phyloP scores from a whole-genome alignment of 208 protist genomes.

The Trypanosoma scelopori region DNA sequence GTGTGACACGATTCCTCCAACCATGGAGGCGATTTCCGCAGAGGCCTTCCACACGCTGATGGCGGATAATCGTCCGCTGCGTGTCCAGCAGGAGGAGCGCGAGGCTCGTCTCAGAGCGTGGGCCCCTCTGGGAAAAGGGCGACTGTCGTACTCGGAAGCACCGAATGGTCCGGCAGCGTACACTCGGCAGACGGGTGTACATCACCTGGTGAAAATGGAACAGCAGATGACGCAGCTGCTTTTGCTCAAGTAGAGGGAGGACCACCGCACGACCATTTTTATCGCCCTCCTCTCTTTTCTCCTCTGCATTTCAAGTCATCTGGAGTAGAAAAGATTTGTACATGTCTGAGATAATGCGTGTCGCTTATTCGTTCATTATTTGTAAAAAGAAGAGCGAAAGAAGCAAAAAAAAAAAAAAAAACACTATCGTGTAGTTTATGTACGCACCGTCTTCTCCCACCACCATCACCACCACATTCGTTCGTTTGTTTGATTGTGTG shows the following conservation, averaged over 20 bases:
- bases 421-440: too few relatives aligned
- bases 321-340: too few relatives aligned
- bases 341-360: too few relatives aligned
- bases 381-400: too few relatives aligned
- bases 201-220: slow-evolving; percentile 4
- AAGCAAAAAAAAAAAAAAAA: too few relatives aligned
- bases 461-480: too few relatives aligned
- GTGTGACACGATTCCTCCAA: slow-evolving; percentile 13
- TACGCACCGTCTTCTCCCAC: too few relatives aligned
- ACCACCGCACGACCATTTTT: neutral
- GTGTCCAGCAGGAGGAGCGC: slow-evolving; percentile 16
- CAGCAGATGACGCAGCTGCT: neutral
- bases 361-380: too few relatives aligned
- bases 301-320: too few relatives aligned
- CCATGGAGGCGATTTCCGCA: slow-evolving; percentile 11
- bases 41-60: slow-evolving; percentile 2
- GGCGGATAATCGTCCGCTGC: slow-evolving; percentile 6
- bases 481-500: too few relatives aligned
- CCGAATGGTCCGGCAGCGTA: slow-evolving; percentile 5
- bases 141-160: neutral
- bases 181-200: slow-evolving; percentile 2
- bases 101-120: neutral
- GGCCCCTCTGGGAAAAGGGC: neutral
- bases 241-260: neutral
- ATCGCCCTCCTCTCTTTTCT: neutral